Evolutionary conservation across 2,329 filamentous ascomycete species (phyloP).

Genomic region (Aspergillus viridinutans): DNA sequence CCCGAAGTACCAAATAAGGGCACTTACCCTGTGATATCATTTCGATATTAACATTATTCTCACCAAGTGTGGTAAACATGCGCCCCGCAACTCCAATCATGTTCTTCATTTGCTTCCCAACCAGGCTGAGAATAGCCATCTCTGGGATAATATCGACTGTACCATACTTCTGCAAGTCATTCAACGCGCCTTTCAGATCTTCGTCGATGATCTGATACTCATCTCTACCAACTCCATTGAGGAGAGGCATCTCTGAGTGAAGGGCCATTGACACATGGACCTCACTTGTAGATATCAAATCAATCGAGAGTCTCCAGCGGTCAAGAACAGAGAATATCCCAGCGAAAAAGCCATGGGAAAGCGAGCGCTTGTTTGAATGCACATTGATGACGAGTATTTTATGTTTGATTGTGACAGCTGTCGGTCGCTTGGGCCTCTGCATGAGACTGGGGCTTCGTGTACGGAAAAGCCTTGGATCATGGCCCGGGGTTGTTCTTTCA

Average conservation of each 20-base stretch:
- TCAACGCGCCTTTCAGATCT: slow-evolving; percentile 61
- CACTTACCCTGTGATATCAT: slow-evolving; percentile 94
- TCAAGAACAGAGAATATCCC: slow-evolving; percentile 90
- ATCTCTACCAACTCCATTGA: slow-evolving; percentile 45
- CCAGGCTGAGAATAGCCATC: slow-evolving; percentile 94
- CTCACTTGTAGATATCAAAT: slow-evolving; percentile 93
- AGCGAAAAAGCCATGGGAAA: slow-evolving; percentile 93
- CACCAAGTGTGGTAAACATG: slow-evolving; percentile 92
- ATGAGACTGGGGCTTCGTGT: slow-evolving; percentile 46
- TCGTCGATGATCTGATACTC: slow-evolving; percentile 55
- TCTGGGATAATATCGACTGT: slow-evolving; percentile 84
- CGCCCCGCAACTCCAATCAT: slow-evolving; percentile 90
- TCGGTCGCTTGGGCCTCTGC: slow-evolving; percentile 67
- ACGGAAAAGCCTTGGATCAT: slow-evolving; percentile 54
- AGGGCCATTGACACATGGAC: slow-evolving; percentile 97
- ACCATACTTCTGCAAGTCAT: slow-evolving; percentile 73
- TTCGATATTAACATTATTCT: slow-evolving; percentile 94
- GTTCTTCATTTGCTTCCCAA: slow-evolving; percentile 95
- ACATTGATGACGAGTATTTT: slow-evolving; percentile 97
- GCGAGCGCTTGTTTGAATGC: slow-evolving; percentile 93
- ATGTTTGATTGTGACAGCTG: slow-evolving; percentile 94
- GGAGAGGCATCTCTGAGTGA: slow-evolving; percentile 66
- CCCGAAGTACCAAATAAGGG: slow-evolving; percentile 1
- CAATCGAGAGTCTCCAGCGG: slow-evolving; percentile 80
- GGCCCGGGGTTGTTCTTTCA: slow-evolving; percentile 47